Base-by-base conservation (phyloP, 441 rosid species). In the Codiaeum variegatum region DNA sequence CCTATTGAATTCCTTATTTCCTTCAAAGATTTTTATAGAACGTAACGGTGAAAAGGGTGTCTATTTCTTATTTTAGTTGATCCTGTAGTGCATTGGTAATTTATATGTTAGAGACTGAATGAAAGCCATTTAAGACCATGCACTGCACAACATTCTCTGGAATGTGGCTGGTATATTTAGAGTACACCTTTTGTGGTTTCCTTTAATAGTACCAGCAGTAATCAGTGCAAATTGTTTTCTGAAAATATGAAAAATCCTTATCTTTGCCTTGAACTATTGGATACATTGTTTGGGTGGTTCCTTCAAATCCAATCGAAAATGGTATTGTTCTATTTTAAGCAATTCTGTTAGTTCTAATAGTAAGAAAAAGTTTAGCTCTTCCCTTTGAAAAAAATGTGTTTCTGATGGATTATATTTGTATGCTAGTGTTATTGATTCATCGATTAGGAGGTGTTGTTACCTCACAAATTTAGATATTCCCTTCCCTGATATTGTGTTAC, bases 231-330 rank as follows among this genome's bases (percentile, higher is more conserved):
- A 46, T 59, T 21, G 19, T 31, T 8, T 5, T 66, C 16, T 0
- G 0, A 21, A 49, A 51, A 16, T 6, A 6, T 5, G 6, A 34
- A 4, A 21, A 26, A 13, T 7, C 7, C 26, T n/a, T 23, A 28
- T 34, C 62, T 56, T 55, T 44, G 51, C 61, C 24, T 55, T 55
- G 62, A 60, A 66, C n/a, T 42, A 65, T 64, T 55, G 15, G 36
- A 23, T 23, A 36, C 23, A 64, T 32, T 10, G 11, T 9, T 24
- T 73, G 23, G 47, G 32, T 49, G 59, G 49, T 31, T 71, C 60
- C 9, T 16, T 51, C 70, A 52, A 16, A 28, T 64, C 60, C 32
- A n/a, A 52, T 52, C 62, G 12, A 52, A 19, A 52, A 44, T 46
- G 3, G 40, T 28, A 34, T 19, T 36, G 29, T n/a, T 46, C n/a